These are phyloP conservation scores for Tetrapisispora phaffii DNA, from an alignment of 805 yeast genomes.

Conservation along the genomic window DNA sequence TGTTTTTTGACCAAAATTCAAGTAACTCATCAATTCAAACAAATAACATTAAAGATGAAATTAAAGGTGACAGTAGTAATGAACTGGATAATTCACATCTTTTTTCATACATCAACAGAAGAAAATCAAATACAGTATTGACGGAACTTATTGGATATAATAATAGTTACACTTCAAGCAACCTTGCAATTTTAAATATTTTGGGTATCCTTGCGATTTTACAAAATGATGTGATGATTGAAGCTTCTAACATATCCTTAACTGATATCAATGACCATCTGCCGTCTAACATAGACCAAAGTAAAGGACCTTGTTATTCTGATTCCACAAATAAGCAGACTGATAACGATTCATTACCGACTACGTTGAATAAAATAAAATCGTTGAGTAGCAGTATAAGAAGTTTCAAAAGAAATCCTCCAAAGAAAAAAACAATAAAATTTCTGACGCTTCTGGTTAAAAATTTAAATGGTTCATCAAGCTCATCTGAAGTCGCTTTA, in stretches of 20 bases:
- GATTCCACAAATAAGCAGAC: background rate
- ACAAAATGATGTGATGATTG: background rate
- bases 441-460: constrained; percentile 13
- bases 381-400: constrained; percentile 15
- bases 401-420: constrained; percentile 12
- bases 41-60: background rate
- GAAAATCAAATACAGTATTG: background rate
- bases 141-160: background rate
- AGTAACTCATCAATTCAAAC: background rate
- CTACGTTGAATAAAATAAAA: background rate
- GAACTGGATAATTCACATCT: background rate
- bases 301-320: background rate
- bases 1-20: background rate
- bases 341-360: background rate
- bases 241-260: background rate
- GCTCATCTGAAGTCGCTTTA: constrained; percentile 11
- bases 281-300: background rate
- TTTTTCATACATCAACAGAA: background rate
- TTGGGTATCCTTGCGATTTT: background rate
- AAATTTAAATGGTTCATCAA: constrained; percentile 12
- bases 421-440: constrained; percentile 7
- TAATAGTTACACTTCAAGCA: background rate
- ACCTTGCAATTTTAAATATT: background rate
- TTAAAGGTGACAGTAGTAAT: background rate
- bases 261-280: background rate